Evolutionary conservation across 352 stramenopile species (phyloP).

Genomic region (Pythium volutum): DNA sequence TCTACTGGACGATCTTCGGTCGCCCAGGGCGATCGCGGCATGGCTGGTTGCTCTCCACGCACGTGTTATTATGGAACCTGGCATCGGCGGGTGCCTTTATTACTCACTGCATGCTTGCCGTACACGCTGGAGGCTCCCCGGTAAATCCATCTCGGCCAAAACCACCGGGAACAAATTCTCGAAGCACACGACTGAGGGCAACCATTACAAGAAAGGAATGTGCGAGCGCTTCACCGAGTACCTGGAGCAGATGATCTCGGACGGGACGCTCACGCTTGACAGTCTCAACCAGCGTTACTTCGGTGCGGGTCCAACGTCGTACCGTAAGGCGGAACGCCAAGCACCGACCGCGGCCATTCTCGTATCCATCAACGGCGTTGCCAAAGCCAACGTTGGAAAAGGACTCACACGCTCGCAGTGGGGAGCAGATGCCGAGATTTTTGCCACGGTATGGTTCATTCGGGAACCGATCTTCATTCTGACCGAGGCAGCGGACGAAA

Average conservation of each 20-base stretch:
- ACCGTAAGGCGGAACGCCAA: not conserved
- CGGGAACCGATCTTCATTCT: slow-evolving; percentile 7
- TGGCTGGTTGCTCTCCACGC: not conserved
- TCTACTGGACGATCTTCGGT: not conserved
- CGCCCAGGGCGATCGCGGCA: not conserved
- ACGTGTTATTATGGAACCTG: not conserved
- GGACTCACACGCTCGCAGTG: not conserved
- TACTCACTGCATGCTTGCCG: not conserved
- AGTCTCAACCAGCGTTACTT: not conserved
- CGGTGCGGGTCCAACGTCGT: too few species aligned
- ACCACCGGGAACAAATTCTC: not conserved
- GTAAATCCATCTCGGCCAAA: not conserved
- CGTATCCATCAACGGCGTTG: not conserved
- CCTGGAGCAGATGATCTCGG: not conserved
- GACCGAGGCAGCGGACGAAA: not conserved
- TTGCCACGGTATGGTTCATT: slow-evolving; percentile 2
- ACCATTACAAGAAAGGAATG: not conserved
- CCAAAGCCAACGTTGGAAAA: not conserved
- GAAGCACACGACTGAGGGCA: not conserved
- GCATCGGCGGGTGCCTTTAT: not conserved
- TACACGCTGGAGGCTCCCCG: not conserved
- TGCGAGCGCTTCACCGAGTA: not conserved
- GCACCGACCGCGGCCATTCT: not conserved
- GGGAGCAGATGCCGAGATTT: not conserved
- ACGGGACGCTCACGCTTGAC: not conserved